A percentile compares a stretch with the other conserved stretches of the same genome.
Conservation (phyloP, 257 asterid genomes). For the Nyctanthes arbortristis region DNA sequence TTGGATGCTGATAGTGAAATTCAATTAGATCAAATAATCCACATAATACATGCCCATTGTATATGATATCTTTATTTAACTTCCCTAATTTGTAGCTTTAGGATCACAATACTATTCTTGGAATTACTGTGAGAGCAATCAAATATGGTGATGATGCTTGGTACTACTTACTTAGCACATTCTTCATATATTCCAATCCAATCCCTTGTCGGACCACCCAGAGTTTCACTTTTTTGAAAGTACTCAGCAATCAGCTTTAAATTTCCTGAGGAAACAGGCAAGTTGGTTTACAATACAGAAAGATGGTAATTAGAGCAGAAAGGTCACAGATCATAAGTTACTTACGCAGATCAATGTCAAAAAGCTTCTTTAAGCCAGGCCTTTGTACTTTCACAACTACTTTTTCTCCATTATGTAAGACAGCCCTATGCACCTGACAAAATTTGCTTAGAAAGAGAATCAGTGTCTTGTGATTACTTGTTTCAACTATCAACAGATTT, state of each 20-base stretch:
- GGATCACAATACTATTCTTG: background rate
- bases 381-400: constrained; percentile 94
- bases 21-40: background rate
- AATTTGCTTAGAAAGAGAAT: constrained; percentile 27
- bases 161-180: constrained; percentile 81
- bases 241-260: constrained; percentile 86
- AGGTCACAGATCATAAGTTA: background rate
- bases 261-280: constrained; percentile 58
- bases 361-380: constrained; percentile 88
- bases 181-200: constrained; percentile 97
- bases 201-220: constrained; percentile 96
- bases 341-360: constrained; percentile 94
- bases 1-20: background rate
- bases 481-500: background rate
- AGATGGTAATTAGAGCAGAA: background rate
- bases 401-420: constrained; percentile 86
- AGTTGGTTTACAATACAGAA: constrained; percentile 5
- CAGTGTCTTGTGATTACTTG: constrained; percentile 18
- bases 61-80: background rate
- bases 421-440: constrained; percentile 86
- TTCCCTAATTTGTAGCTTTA: background rate
- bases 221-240: constrained; percentile 89
- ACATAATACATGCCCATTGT: background rate
- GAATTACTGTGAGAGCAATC: background rate
- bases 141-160: no score